Evolutionary conservation across 768 basidiomycete genomes (phyloP).

Genomic region (Dioszegia hungarica): DNA sequence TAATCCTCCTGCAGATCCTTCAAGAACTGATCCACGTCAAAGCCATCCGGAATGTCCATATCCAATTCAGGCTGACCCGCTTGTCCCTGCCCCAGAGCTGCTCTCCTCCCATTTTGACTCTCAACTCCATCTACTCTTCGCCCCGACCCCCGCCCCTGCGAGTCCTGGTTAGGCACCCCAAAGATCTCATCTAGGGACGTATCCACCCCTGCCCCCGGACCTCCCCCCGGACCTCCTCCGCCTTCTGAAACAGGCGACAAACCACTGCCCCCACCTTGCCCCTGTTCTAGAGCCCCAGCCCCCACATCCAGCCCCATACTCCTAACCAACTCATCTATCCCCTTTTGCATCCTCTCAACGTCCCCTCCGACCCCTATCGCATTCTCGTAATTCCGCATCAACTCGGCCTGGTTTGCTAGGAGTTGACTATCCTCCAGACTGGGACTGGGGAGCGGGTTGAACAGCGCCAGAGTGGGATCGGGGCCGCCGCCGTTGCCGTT

Average conservation of each 20-base stretch:
- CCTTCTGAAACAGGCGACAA: not conserved
- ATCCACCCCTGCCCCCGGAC: not conserved
- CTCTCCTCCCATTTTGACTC: too few relatives aligned
- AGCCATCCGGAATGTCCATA: constrained; percentile 16
- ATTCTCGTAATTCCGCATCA: constrained; percentile 60
- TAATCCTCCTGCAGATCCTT: constrained; percentile 4
- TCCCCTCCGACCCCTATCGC: constrained; percentile 66
- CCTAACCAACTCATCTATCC: constrained; percentile 68
- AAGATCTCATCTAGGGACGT: constrained; percentile 1
- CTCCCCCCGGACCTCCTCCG: not conserved
- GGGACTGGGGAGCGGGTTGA: constrained; percentile 28
- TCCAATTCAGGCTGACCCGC: not conserved
- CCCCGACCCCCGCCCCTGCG: not conserved
- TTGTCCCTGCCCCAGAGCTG: not conserved
- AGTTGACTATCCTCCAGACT: constrained; percentile 29
- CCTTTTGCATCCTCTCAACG: constrained; percentile 64
- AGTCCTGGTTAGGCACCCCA: too few relatives aligned
- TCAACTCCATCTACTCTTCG: not conserved
- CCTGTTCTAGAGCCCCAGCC: not conserved
- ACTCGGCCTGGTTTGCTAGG: constrained; percentile 49
- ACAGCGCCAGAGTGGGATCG: constrained; percentile 39
- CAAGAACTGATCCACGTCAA: constrained; percentile 41
- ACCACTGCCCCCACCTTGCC: not conserved
- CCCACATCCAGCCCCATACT: constrained; percentile 60
- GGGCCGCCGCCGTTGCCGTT: not conserved